Evolutionary conservation across 257 asterid genomes (phyloP), one percentile per base, ranked within the genome.

Genomic region (Penstemon davidsonii): DNA sequence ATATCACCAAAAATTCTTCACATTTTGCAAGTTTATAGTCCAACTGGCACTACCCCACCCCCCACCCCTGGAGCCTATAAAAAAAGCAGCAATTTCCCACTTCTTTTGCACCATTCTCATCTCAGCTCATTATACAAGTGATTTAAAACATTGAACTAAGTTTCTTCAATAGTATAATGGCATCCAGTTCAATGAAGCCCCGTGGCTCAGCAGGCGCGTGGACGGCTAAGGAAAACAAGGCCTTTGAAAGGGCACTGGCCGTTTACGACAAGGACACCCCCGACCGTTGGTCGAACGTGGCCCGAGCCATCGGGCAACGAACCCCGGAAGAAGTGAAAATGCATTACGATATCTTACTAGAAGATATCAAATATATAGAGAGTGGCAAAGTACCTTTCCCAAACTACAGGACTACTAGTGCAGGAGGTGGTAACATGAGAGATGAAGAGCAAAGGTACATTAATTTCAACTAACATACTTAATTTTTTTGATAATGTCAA

Each of bases 231-330:
- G 59, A 75, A n/a, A 75, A 75, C 69, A 75, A 70, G 18, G 15
- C 37, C 45, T 75, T 75, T 15, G 80, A 75, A 51, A 70, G 36
- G 18, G 80, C 80, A 2, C 18, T 75, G 53, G 76, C 80, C 0
- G 33, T 69, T 3, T 64, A 56, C 38, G 69, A 64, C n/a, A 38
- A 64, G 64, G 72, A 75, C 52, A 56, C 76, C 6, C 76, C 76
- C 5, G 68, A 75, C 49, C 68, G 73, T 39, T 75, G 75, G 72
- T 40, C 67, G 7, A 69, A 69, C 5, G 53, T 75, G 13, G 80
- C 76, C 11, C 64, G 52, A 51, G 69, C 53, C 11, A 65, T 75
- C 10, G 79, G 75, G 51, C 62, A 60, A 8, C 61, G 67, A 57
- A 64, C 80, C 18, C 55, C 49, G 44, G 76, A 69, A 42, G 80